These are phyloP conservation scores for Selaginella tamariscina DNA, from an alignment of 75 land plant species.

Conservation along the genomic window DNA sequence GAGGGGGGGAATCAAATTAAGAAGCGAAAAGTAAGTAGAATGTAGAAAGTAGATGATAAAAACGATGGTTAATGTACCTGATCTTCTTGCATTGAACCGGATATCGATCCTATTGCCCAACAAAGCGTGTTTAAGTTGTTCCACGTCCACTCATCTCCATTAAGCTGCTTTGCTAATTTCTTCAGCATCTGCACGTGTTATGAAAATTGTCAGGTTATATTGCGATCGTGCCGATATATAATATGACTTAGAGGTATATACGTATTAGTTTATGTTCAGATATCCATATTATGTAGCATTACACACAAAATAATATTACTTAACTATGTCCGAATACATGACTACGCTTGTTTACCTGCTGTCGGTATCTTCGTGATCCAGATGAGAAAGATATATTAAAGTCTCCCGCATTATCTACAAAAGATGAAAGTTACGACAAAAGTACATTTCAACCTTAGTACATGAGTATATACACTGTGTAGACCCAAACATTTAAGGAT, in stretches of 20 bases:
- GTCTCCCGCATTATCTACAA: constrained; percentile 16
- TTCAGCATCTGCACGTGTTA: constrained; percentile 81
- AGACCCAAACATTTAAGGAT: no score
- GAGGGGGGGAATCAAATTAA: no score
- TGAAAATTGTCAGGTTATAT: not conserved
- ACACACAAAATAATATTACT: not conserved
- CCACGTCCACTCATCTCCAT: constrained; percentile 10
- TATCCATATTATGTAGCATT: no score
- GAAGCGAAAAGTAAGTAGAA: no score
- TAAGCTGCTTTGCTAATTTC: constrained; percentile 60
- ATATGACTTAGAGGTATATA: no score
- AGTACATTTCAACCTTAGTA: no score
- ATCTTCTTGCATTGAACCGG: constrained; percentile 8
- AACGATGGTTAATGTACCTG: not conserved
- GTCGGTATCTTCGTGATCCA: constrained; percentile 8
- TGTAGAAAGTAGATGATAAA: not conserved
- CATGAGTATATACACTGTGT: no score
- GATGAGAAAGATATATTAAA: constrained; percentile 6
- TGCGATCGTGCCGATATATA: not conserved
- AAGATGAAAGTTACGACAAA: no score
- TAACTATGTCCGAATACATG: not conserved
- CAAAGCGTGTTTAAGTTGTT: constrained; percentile 10
- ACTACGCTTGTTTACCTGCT: not conserved
- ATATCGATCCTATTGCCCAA: constrained; percentile 7
- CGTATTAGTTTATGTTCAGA: no score